Evolutionary conservation across 352 stramenopile genomes (phyloP).

Genomic region (Aphanomyces euteiches): DNA sequence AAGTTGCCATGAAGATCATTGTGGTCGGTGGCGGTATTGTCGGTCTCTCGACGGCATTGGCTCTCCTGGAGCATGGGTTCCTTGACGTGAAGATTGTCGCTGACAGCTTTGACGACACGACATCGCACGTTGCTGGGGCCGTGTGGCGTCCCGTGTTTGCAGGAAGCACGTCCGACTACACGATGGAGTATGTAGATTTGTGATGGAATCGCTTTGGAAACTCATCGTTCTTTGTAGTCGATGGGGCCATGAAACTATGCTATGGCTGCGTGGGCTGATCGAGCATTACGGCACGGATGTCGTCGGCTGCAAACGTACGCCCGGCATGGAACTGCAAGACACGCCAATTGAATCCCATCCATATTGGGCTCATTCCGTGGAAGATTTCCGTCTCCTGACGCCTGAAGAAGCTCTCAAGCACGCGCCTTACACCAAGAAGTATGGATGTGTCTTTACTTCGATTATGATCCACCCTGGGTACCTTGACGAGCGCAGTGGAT

Average conservation of each 20-base stretch:
- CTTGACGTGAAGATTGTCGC: slow-evolving; percentile 44
- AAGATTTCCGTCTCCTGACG: slow-evolving; percentile 54
- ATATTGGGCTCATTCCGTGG: slow-evolving; percentile 66
- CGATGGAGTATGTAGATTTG: slow-evolving; percentile 38
- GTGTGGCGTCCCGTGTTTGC: slow-evolving; percentile 68
- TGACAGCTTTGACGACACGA: slow-evolving; percentile 47
- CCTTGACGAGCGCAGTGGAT: not conserved
- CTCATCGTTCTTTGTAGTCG: slow-evolving; percentile 34
- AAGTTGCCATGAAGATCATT: slow-evolving; percentile 31
- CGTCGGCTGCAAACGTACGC: slow-evolving; percentile 52
- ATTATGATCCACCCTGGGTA: slow-evolving; percentile 40
- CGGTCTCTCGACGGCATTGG: slow-evolving; percentile 58
- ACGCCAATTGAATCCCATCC: slow-evolving; percentile 35
- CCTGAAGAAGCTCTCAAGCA: slow-evolving; percentile 38
- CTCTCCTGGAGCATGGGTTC: slow-evolving; percentile 55
- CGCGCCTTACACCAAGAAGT: slow-evolving; percentile 33
- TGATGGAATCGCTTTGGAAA: not conserved
- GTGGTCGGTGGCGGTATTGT: slow-evolving; percentile 68
- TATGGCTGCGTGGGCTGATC: slow-evolving; percentile 46
- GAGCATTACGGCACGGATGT: slow-evolving; percentile 39
- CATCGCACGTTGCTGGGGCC: slow-evolving; percentile 62
- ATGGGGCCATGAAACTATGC: slow-evolving; percentile 65
- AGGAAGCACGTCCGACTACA: slow-evolving; percentile 33
- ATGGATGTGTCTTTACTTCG: slow-evolving; percentile 54
- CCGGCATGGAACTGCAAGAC: slow-evolving; percentile 39